Base-by-base conservation (phyloP, 768 basidiomycete species). In the Amanita molliuscula region DNA sequence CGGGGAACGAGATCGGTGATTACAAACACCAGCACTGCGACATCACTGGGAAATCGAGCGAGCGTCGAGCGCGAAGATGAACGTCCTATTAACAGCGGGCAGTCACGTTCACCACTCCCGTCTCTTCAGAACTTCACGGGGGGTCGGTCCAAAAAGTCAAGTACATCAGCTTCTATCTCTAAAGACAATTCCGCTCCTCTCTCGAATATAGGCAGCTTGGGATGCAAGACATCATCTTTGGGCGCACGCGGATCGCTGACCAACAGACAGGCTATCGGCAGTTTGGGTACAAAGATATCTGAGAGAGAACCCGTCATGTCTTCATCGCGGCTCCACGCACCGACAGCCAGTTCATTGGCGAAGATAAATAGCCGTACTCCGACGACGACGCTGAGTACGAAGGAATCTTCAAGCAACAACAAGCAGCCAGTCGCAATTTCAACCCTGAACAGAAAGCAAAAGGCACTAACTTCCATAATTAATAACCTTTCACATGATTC, bases 271-370 rank as follows among this genome's bases (percentile, higher is more conserved):
- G 48, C 57, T 7, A 36, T 66, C 29, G 60, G 66, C 4, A 71
- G 69, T 46, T 61, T 70, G 63, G 67, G 69, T 16, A 41, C 57
- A 31, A 70, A 63, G 37, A 36, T 52, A 8, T 9, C 50, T 26
- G 53, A 53, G 15, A 55, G 53, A 3, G 35, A 56, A 28, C 47
- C 56, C 7, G 52, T 61, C 1, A 64, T 65, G 1, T 53, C 56
- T 4, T 59, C 65, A 2, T 74, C 72, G 2, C 74, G 81, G 33
- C 67, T 88, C 10, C 66, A 84, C 45, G 84, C 85, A 0, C 86
- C 86, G 0, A 88, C 86, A 0, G 85, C 82, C 1, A 86, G 84
- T 56, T 88, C 86, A 1, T 65, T 88, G 20, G 86, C 86, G 2
- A 85, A 80, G 67, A 68, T 61, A 20, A 67, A 57, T 46, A 56